Percentiles rank a stretch among this genome's conserved stretches.
phyloP scores from a whole-genome alignment of 2,329 filamentous ascomycete genomes.

The Podosphaera xanthii region DNA sequence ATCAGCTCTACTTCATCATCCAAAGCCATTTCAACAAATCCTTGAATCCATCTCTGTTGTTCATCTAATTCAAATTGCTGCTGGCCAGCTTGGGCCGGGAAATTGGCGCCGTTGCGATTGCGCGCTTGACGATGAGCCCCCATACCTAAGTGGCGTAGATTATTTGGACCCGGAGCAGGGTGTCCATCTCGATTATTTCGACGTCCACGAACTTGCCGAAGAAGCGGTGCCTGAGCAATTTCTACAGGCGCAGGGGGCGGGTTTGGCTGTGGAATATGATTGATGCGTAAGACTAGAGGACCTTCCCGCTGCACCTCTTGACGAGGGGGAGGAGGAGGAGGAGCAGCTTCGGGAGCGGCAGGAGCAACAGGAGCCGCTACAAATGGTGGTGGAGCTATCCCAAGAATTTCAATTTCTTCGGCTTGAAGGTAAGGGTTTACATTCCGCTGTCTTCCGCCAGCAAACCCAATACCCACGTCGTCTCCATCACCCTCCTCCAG shows the following conservation, averaged over 20 bases:
- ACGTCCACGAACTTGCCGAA: constrained; percentile 2
- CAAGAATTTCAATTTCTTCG: not conserved
- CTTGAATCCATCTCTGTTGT: constrained; percentile 15
- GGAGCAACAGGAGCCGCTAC: constrained; percentile 2
- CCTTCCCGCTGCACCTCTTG: constrained; percentile 13
- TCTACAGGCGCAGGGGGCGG: constrained; percentile 6
- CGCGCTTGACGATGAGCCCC: constrained; percentile 2
- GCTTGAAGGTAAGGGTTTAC: constrained; percentile 1
- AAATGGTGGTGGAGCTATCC: constrained; percentile 1
- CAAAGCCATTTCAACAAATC: constrained; percentile 17
- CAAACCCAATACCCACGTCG: constrained; percentile 13
- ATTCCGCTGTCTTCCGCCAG: constrained; percentile 2
- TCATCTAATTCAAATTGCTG: constrained; percentile 5
- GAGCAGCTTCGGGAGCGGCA: constrained; percentile 6
- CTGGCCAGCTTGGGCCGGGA: constrained; percentile 3
- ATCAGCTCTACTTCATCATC: constrained; percentile 16
- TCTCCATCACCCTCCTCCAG: constrained; percentile 55
- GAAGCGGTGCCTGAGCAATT: not conserved
- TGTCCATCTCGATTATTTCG: not conserved
- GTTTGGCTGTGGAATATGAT: constrained; percentile 9
- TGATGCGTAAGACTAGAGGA: constrained; percentile 16
- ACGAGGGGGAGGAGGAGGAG: constrained; percentile 2
- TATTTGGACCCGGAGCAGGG: not conserved
- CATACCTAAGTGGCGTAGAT: not conserved
- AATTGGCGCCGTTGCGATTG: constrained; percentile 1